Evolutionary conservation across 2,329 filamentous ascomycete species (phyloP), one percentile per base, ranked within the genome.

Genomic region (Aspergillus caelatus): DNA sequence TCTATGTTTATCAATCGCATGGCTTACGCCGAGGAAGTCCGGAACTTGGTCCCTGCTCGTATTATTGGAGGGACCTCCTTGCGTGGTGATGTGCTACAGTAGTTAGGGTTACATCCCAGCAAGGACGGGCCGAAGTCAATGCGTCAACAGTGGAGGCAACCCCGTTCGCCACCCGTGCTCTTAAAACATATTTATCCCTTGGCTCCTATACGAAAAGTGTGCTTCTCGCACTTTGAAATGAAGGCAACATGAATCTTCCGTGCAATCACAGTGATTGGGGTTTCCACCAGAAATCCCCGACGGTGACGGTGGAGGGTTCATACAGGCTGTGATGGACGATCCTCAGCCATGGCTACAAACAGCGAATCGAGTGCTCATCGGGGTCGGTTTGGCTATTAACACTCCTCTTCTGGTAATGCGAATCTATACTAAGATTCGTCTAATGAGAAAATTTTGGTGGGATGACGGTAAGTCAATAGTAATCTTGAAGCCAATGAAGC

Each of bases 361-460:
- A 4, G 59, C 53, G 16, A 61, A 61, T 28, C 52, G 30, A 1
- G 30, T 57, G 9, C 4, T 57, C 16, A 30, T 50, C 39, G 59
- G 52, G 14, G 28, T 61, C 12, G 52, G 59, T 6, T 43, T 61
- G 14, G 53, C 26, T 8, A 56, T 61, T 32, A 61, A 43, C 23
- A 61, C 59, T 3, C 41, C n/a, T 26, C 54, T 41, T 30, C 34
- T 61, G 28, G 11, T 61, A 3, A 56, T 61, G 59, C 59, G 65
- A 9, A 34, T 67, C 14, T 67, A 67, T 48, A 67, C 65, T 3
- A 68, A 68, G 43, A 43, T 26, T 30, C 23, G 34, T 4, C 32
- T 67, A 39, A 60, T 68, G 58, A 62, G 43, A 36, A 67, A 59
- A 41, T 65, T 68, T 28, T 68, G 66, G 66, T 68, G 65, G 66